Conservation (phyloP, 2,329 filamentous ascomycete genomes). For the Metarhizium rileyi region DNA sequence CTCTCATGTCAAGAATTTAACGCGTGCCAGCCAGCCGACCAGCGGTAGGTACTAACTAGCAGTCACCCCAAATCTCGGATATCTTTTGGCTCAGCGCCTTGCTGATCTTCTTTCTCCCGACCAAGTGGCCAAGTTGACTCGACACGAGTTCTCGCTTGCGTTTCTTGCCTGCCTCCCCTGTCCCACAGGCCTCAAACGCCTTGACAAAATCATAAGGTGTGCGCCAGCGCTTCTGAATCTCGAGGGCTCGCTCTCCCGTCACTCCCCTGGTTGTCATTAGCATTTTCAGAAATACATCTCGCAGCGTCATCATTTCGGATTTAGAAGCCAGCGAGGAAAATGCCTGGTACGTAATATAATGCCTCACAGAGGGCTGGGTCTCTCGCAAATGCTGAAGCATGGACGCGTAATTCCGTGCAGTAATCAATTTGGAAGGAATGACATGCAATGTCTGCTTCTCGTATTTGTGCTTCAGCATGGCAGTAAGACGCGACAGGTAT, state of each 20-base stretch:
- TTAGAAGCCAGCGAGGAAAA: slow-evolving; percentile 68
- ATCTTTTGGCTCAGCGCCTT: slow-evolving; percentile 58
- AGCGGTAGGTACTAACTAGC: slow-evolving; percentile 21
- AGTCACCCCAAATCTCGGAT: slow-evolving; percentile 61
- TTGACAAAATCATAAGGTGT: slow-evolving; percentile 64
- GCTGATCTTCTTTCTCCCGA: slow-evolving; percentile 59
- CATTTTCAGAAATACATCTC: slow-evolving; percentile 75
- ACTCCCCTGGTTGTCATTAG: slow-evolving; percentile 71
- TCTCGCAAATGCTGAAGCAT: slow-evolving; percentile 49
- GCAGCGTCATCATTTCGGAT: slow-evolving; percentile 61
- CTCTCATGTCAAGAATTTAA: slow-evolving; percentile 3
- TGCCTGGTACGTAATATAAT: slow-evolving; percentile 59
- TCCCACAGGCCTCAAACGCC: slow-evolving; percentile 50
- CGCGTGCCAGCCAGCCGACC: neutral
- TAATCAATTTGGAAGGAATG: slow-evolving; percentile 56
- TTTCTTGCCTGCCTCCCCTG: slow-evolving; percentile 39
- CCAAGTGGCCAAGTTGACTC: slow-evolving; percentile 43
- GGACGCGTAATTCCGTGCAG: slow-evolving; percentile 55
- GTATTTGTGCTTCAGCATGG: slow-evolving; percentile 56
- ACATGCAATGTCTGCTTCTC: slow-evolving; percentile 47
- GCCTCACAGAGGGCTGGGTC: slow-evolving; percentile 37
- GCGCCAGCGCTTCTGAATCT: slow-evolving; percentile 70
- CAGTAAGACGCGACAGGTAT: slow-evolving; percentile 65
- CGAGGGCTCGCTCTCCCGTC: slow-evolving; percentile 67
- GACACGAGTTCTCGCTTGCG: slow-evolving; percentile 52